Evolutionary conservation across 768 basidiomycete genomes (phyloP), one percentile per base, ranked within the genome.

Genomic region (Hericium alpestre): DNA sequence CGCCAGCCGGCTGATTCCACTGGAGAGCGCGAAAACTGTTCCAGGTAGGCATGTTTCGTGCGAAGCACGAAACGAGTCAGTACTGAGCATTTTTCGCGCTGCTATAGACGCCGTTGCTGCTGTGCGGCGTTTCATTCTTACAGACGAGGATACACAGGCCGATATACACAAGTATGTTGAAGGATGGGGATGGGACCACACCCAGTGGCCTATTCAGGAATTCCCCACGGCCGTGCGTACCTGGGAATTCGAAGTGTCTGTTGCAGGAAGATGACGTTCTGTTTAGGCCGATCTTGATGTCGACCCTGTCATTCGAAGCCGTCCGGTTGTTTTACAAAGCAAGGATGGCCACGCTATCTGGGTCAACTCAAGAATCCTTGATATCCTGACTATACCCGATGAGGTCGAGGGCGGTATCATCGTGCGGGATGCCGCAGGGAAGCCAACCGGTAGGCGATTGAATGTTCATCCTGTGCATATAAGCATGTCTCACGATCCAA

Each of bases 101-200:
- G 18, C 58, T 40, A 27, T 61, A 87, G 86, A 85, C 57, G 82
- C 86, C 53, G 79, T 87, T 39, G 72, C 72, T 1, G 78, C 81
- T 48, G 77, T 91, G 39, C 76, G 77, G 53, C 65, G 77, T 20
- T 86, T 81, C 68, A 82, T 92, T 55, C 68, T 81, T 11, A 67
- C 74, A 9, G 76, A 82, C 59, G 78, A 78, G 0, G 82, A 84
- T 43, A 69, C 86, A n/a, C 67, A 73, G 20, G 71, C 73, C 18
- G 78, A 90, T 66, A 77, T 72, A 13, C 74, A 78, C 20, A 78
- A 76, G 61, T 83, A 83, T 67, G 77, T 95, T 15, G 78, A 83
- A 55, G 91, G 91, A 2, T 82, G 87, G 66, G 93, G 93, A 1
- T 95, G 93, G 92, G 90, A 95, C 67, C 93, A 95, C 69, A 94